Conservation (phyloP, 495 filamentous ascomycete genomes). For the Cenococcum geophilum region DNA sequence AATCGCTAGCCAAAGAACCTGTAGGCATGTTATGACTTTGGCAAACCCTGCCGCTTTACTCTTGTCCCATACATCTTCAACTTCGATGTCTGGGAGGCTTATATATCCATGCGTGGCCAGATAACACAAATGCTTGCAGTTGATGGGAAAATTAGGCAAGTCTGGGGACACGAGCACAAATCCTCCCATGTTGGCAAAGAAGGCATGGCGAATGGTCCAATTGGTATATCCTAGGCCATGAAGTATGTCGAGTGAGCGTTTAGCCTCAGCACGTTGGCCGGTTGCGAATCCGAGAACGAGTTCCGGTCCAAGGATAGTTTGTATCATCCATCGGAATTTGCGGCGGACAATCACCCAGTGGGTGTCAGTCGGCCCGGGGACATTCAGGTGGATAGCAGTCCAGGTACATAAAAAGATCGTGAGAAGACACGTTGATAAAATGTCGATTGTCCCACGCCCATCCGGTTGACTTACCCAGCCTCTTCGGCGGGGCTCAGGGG, state of each 20-base stretch:
- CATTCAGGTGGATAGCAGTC: slow-evolving; percentile 25
- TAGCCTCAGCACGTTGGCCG: slow-evolving; percentile 22
- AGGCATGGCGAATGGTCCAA: slow-evolving; percentile 36
- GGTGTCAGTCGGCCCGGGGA: slow-evolving; percentile 16
- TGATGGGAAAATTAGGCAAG: slow-evolving; percentile 28
- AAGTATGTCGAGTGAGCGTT: slow-evolving; percentile 18
- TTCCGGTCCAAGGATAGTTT: slow-evolving; percentile 29
- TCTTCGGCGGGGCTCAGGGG: no score
- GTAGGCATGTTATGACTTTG: slow-evolving; percentile 27
- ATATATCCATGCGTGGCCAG: slow-evolving; percentile 28
- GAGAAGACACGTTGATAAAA: slow-evolving; percentile 20
- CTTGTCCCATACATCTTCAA: slow-evolving; percentile 24
- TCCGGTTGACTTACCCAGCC: slow-evolving; percentile 20
- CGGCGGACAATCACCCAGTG: no score
- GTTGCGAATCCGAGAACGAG: slow-evolving; percentile 17
- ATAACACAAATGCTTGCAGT: slow-evolving; percentile 29
- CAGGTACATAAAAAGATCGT: slow-evolving; percentile 30
- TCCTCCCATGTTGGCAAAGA: slow-evolving; percentile 39
- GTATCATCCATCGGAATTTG: neutral
- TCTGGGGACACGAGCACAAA: slow-evolving; percentile 26
- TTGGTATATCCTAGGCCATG: neutral
- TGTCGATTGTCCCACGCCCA: slow-evolving; percentile 27
- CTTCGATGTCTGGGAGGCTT: slow-evolving; percentile 15
- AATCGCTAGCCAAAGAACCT: slow-evolving; percentile 30
- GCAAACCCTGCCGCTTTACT: slow-evolving; percentile 32